Evolutionary conservation across 202 grass and related monocot species (phyloP), one percentile per base, ranked within the genome.

Genomic region (Zizania palustris): DNA sequence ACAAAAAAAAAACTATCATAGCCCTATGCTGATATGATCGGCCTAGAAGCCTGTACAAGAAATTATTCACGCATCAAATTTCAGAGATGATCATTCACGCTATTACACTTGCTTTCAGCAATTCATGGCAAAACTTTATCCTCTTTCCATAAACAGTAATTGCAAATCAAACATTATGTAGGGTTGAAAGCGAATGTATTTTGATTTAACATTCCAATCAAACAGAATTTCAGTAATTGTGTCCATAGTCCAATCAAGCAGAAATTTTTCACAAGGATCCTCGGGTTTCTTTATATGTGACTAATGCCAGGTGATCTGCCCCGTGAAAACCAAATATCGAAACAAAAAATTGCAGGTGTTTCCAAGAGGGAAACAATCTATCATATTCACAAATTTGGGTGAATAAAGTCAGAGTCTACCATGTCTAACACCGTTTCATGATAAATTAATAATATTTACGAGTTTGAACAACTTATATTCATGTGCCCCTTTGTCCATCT

Each of bases 351-450:
- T 70, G 36, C 78, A 22, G 41, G 18, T 37, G 19, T 58, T 77
- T 65, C 45, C 77, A 76, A 75, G 14, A 10, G 51, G 13, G 9
- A 19, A 73, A 15, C 9, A 77, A 44, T 67, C 57, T 41, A 65
- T 20, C 61, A 72, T 77, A 85, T 82, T 81, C 66, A 85, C 82
- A 89, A 36, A 60, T 85, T 78, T 62, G 33, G 35, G 68, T 12
- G 66, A 75, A 82, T 37, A n/a, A 39, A 12, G 11, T 55, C 40
- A 69, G 53, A 10, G 33, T 57, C 78, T 79, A 79, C 15, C 55
- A 45, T 77, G 45, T 56, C 55, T 77, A 82, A 49, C 63, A 45
- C 19, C 21, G 16, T 69, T 79, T 69, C 76, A 80, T 58, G 11
- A 60, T 65, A 71, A 28, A 53, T 51, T 65, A n/a, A 14, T 13